Base-by-base conservation (phyloP, 2,329 filamentous ascomycete genomes). In the Coleophoma crateriformis region DNA sequence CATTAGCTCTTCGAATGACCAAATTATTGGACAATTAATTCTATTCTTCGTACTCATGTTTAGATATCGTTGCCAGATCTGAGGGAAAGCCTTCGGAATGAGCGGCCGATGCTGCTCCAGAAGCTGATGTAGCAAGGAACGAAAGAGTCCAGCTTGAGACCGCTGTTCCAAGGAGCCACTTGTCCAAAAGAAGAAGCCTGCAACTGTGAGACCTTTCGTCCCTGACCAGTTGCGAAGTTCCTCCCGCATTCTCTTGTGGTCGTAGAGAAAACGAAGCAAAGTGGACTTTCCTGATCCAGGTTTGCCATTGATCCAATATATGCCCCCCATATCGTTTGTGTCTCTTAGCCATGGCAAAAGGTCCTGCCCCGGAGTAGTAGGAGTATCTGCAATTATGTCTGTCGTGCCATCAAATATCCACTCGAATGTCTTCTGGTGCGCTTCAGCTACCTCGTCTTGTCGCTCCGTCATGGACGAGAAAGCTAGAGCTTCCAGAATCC, bases 241-340 rank as follows among this genome's bases (percentile, higher is more conserved):
- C 12, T 55, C 12, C 22, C 27, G 11, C 5, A 22, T 54, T 27
- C 0, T 57, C 1, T 46, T 42, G 17, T 67, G 62, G 3, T 61
- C 56, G 0, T 58, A 63, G 12, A 71, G 58, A 34, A 67, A 67
- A 17, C 69, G 67, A 61, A 74, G 73, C 2, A 76, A 61, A 0
- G 71, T 74, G 0, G 71, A 74, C 51, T 76, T 76, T 1, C 73
- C 73, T 0, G 70, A 70, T 0, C 73, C 73, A 3, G 73, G 67
- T 33, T 74, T 71, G 2, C 68, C 69, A 2, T 63, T 69, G 35
- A 71, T 63, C 68, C 66, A 68, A 46, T 67, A 69, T 0, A 67
- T 59, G 1, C 58, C 57, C 5, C 59, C 58, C 4, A 59, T 45
- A 0, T 51, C 45, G 0, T 52, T 43, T 27, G 17, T 41, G 1